A percentile compares a stretch with the other conserved stretches of the same genome.
phyloP scores from a whole-genome alignment of 306 rosid genomes.

The Castanea mollissima region DNA sequence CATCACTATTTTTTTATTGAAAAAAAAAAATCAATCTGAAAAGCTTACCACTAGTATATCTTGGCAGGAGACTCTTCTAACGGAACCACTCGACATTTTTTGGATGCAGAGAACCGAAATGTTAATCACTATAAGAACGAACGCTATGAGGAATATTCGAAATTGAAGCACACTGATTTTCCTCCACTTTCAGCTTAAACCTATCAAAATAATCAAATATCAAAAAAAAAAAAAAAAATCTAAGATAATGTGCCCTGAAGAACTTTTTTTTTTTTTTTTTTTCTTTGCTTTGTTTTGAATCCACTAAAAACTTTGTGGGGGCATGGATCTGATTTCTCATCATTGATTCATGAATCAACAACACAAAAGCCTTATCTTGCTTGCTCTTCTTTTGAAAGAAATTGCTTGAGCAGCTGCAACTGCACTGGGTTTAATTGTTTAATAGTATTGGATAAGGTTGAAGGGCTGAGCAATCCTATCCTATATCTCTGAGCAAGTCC shows the following conservation, averaged over 20 bases:
- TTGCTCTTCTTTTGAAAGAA: no score
- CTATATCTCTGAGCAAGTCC: neutral
- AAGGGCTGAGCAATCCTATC: neutral
- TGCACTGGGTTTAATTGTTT: no score
- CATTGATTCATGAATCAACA: neutral
- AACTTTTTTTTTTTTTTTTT: conserved; percentile 64
- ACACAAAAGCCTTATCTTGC: neutral
- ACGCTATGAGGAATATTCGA: neutral
- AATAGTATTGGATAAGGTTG: no score
- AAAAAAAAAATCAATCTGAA: neutral
- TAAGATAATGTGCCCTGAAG: conserved; percentile 79
- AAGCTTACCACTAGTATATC: conserved; percentile 77
- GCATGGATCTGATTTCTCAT: neutral
- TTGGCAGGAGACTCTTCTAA: conserved; percentile 73
- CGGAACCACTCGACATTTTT: conserved; percentile 73
- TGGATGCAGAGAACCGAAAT: neutral
- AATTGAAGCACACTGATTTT: neutral
- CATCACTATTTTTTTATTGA: neutral
- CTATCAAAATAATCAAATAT: no score
- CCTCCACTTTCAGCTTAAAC: conserved; percentile 13
- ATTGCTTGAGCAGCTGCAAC: no score
- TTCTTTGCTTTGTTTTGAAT: neutral
- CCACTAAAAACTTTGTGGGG: neutral
- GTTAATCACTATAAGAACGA: neutral
- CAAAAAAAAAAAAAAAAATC: conserved; percentile 42